Conservation (phyloP, 441 rosid species). For the Francoa sonchifolia region DNA sequence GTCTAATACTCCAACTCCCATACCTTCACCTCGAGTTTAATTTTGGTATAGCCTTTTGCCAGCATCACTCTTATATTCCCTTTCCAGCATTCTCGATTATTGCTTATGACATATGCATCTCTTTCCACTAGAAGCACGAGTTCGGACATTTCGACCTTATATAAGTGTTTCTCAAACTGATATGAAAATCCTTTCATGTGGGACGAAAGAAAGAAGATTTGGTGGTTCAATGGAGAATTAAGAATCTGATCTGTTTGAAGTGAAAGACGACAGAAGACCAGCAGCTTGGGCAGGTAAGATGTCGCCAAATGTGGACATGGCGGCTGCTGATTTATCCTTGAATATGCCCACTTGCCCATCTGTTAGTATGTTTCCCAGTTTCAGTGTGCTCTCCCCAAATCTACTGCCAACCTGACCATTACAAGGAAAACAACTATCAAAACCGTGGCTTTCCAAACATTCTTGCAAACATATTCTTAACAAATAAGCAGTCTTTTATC, state of each 20-base stretch:
- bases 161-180: too few species aligned
- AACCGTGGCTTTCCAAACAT: conserved; percentile 5
- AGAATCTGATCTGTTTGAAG: conserved; percentile 54
- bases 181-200: conserved; percentile 5
- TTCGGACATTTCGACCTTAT: too few species aligned
- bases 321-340: conserved; percentile 91
- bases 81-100: too few species aligned
- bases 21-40: too few species aligned
- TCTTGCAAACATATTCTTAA: not conserved
- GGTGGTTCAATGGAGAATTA: conserved; percentile 13
- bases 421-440: conserved; percentile 4
- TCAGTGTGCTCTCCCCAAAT: conserved; percentile 92
- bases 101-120: too few species aligned
- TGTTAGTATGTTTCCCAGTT: conserved; percentile 80
- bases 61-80: too few species aligned
- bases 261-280: conserved; percentile 91
- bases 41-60: too few species aligned
- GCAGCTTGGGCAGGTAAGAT: conserved; percentile 90
- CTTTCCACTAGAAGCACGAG: too few species aligned
- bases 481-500: too few species aligned
- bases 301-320: conserved; percentile 93
- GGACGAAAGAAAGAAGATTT: not conserved
- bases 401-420: conserved; percentile 79
- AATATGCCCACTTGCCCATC: conserved; percentile 96
- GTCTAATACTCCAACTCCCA: too few species aligned